phyloP scores from a whole-genome alignment of 345 rosid species.

The Ceriops tagal region DNA sequence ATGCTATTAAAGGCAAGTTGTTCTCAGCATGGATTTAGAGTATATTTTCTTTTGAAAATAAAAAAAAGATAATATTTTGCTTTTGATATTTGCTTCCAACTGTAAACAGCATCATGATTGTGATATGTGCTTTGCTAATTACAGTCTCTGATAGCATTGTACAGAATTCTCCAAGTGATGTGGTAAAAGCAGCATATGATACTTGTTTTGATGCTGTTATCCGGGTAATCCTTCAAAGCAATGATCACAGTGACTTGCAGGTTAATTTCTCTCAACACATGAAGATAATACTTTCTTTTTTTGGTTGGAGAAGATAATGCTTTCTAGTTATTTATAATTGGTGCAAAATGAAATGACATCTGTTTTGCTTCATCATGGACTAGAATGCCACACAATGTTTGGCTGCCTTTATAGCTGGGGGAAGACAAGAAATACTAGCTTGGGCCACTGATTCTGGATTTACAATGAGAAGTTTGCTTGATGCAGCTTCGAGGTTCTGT shows the following conservation, averaged over 20 bases:
- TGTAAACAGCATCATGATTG: conserved; percentile 19
- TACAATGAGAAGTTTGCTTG: conserved; percentile 86
- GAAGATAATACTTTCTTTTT: background rate
- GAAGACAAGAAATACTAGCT: conserved; percentile 64
- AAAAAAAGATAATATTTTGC: background rate
- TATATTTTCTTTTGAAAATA: background rate
- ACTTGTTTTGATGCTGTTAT: conserved; percentile 76
- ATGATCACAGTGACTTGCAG: conserved; percentile 95
- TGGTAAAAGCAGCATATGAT: conserved; percentile 63
- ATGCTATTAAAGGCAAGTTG: conserved; percentile 92
- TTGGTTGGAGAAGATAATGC: background rate
- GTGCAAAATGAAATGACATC: conserved; percentile 15
- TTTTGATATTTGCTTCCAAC: background rate
- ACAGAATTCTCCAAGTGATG: conserved; percentile 79
- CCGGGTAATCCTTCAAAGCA: conserved; percentile 66
- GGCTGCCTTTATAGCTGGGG: conserved; percentile 73
- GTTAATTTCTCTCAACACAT: conserved; percentile 29
- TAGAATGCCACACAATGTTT: conserved; percentile 95
- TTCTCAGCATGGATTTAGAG: conserved; percentile 11
- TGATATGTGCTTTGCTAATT: conserved; percentile 44
- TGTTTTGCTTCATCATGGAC: conserved; percentile 29
- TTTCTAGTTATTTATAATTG: conserved; percentile 10
- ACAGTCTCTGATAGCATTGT: conserved; percentile 44
- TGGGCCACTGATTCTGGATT: conserved; percentile 80
- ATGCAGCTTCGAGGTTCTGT: conserved; percentile 78